These are phyloP conservation scores for Wickerhamiella parazyma DNA, from an alignment of 805 yeast genomes.

Conservation along the genomic window DNA sequence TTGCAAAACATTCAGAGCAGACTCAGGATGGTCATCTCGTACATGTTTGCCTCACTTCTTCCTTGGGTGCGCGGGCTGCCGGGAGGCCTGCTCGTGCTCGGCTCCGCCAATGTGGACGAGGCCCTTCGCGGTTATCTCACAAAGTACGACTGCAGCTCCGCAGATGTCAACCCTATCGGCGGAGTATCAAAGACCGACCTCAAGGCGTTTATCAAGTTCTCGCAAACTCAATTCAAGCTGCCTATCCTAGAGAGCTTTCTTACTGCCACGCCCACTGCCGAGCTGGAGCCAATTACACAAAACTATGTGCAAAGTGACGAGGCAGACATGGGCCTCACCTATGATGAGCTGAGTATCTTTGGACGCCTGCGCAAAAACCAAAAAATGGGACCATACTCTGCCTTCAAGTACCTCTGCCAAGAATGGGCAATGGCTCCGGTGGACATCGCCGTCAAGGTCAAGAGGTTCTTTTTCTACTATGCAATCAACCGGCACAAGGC, in stretches of 20 bases:
- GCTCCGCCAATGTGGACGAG: slow-evolving; percentile 96
- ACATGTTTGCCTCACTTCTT: slow-evolving; percentile 80
- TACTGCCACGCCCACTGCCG: slow-evolving; percentile 95
- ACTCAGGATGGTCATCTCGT: slow-evolving; percentile 84
- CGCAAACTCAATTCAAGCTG: slow-evolving; percentile 50
- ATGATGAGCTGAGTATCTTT: slow-evolving; percentile 81
- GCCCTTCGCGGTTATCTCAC: slow-evolving; percentile 91
- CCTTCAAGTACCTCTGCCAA: slow-evolving; percentile 81
- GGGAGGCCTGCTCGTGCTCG: slow-evolving; percentile 79
- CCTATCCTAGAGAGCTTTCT: slow-evolving; percentile 70
- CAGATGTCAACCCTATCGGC: slow-evolving; percentile 98
- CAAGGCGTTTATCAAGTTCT: slow-evolving; percentile 73
- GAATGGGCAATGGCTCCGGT: slow-evolving; percentile 84
- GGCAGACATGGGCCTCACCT: slow-evolving; percentile 96
- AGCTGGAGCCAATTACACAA: slow-evolving; percentile 88
- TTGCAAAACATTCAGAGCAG: slow-evolving; percentile 95
- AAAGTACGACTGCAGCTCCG: slow-evolving; percentile 93
- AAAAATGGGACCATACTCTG: slow-evolving; percentile 91
- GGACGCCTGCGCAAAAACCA: slow-evolving; percentile 85
- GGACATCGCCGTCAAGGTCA: slow-evolving; percentile 83
- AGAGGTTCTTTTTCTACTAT: slow-evolving; percentile 81
- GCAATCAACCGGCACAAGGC: slow-evolving; percentile 94
- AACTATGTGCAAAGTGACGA: slow-evolving; percentile 92
- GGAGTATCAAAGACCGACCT: slow-evolving; percentile 92
- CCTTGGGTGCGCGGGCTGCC: slow-evolving; percentile 83